phyloP scores from a whole-genome alignment of 2,329 filamentous ascomycete genomes.

The Penicillium sp. region DNA sequence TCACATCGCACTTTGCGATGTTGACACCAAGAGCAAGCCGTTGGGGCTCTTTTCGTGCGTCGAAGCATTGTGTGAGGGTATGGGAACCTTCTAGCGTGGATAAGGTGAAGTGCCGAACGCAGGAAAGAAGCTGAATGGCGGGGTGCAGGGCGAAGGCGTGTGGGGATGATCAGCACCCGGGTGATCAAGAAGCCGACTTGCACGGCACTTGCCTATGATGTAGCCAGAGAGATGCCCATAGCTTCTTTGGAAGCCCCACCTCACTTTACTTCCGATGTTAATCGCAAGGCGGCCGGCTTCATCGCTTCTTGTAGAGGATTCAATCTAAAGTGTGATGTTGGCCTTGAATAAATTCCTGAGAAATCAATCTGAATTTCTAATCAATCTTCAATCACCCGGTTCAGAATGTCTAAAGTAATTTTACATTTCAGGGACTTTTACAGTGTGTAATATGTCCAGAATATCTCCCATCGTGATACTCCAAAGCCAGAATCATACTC shows the following conservation, averaged over 20 bases:
- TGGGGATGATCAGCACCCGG: not conserved
- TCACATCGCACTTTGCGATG: slow-evolving; percentile 36
- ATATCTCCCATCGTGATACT: too few relatives aligned
- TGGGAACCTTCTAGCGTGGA: not conserved
- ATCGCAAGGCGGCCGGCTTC: too few relatives aligned
- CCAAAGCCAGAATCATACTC: too few relatives aligned
- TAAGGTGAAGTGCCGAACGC: not conserved
- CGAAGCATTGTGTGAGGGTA: slow-evolving; percentile 17
- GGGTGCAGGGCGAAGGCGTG: not conserved
- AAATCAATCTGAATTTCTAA: too few relatives aligned
- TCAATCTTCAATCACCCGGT: too few relatives aligned
- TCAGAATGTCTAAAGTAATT: too few relatives aligned
- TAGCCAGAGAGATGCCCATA: not conserved
- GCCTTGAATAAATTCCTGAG: too few relatives aligned
- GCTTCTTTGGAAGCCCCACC: not conserved
- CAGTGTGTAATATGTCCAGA: too few relatives aligned
- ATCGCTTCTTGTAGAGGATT: too few relatives aligned
- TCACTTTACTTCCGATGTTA: not conserved
- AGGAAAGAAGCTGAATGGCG: not conserved
- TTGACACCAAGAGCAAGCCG: slow-evolving; percentile 37
- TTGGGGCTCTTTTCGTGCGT: slow-evolving; percentile 32
- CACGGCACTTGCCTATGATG: not conserved
- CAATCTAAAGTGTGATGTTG: too few relatives aligned
- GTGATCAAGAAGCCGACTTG: slow-evolving; percentile 1
- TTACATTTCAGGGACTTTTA: too few relatives aligned